phyloP scores from a whole-genome alignment of 2,329 filamentous ascomycete species.

The Aureobasidium sp. region DNA sequence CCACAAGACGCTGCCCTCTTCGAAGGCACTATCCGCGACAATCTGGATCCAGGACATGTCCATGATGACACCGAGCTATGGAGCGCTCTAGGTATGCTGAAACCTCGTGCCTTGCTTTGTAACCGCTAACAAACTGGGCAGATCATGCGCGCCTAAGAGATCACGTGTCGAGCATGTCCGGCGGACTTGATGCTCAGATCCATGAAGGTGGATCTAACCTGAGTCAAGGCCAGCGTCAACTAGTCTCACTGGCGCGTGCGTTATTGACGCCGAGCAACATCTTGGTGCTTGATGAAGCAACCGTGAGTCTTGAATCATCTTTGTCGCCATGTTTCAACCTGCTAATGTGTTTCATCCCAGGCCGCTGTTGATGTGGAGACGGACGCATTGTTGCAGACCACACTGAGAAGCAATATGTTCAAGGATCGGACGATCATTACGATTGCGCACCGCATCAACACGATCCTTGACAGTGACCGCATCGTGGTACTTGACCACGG shows the following conservation, averaged over 20 bases:
- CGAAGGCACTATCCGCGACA: conserved; percentile 86
- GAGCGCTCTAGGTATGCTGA: conserved; percentile 76
- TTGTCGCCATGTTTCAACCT: neutral
- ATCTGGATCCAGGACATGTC: conserved; percentile 87
- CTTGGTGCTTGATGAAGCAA: conserved; percentile 93
- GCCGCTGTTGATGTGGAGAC: conserved; percentile 65
- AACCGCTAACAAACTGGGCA: conserved; percentile 33
- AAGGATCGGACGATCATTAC: conserved; percentile 94
- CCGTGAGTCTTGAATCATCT: conserved; percentile 59
- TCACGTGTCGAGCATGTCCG: conserved; percentile 77
- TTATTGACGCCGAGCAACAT: conserved; percentile 95
- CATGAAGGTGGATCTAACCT: conserved; percentile 96
- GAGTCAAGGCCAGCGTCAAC: conserved; percentile 88
- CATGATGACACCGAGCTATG: conserved; percentile 96
- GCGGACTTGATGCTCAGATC: conserved; percentile 81
- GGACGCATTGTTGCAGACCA: conserved; percentile 58
- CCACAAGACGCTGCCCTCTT: conserved; percentile 96
- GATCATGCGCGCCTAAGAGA: conserved; percentile 93
- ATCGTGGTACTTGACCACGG: conserved; percentile 92
- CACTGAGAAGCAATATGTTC: conserved; percentile 62
- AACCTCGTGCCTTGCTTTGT: neutral
- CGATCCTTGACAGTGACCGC: conserved; percentile 80
- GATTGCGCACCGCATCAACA: conserved; percentile 96
- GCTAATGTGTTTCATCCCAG: conserved; percentile 28
- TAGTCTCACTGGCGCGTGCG: conserved; percentile 87